Evolutionary conservation across 1,284 basidiomycete species (phyloP), one percentile per base, ranked within the genome.

Genomic region (Cryptococcus neoformans): DNA sequence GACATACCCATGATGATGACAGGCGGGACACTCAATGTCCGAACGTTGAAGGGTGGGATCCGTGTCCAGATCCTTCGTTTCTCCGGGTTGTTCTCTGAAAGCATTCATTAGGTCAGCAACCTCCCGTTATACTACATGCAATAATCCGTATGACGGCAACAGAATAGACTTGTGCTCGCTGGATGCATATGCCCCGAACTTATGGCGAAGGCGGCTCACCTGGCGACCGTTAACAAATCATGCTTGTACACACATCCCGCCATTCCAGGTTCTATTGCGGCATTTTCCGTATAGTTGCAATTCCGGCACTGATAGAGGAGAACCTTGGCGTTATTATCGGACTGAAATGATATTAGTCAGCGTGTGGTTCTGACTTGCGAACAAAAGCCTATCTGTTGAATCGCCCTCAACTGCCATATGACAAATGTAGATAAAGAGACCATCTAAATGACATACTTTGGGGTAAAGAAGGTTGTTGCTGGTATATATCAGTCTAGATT

Each of bases 301-400:
- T 96, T 97, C 49, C 93, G 84, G 77, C 95, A 99, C 3, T 88
- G 89, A 69, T 93, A 95, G 56, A 95, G 85, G 81, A 99, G 88
- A 53, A 89, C 85, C 55, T 89, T 85, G 50, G 92, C 87, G 63
- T 87, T 83, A 60, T 86, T 86, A 76, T 97, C 93, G 37, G 90
- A 91, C 80, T 92, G 86, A 17, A 12, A 14, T 2, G 35, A 41
- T 16, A 21, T 44, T n/a, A 44, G 42, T 28, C 28, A 28, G 28
- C 28, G 28, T 28, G 28, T 4, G 28, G 28, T 28, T 28, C 28
- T 28, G 28, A 28, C 28, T 28, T 28, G 28, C 28, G 4, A 28
- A 28, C 28, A 28, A 28, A 4, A 28, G 4, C 28, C 28, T 4
- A 4, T 28, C 28, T 4, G 28, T 28, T 28, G 28, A 28, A 28